phyloP scores from a whole-genome alignment of 208 protist species.

The Trypanosoma theileri region DNA sequence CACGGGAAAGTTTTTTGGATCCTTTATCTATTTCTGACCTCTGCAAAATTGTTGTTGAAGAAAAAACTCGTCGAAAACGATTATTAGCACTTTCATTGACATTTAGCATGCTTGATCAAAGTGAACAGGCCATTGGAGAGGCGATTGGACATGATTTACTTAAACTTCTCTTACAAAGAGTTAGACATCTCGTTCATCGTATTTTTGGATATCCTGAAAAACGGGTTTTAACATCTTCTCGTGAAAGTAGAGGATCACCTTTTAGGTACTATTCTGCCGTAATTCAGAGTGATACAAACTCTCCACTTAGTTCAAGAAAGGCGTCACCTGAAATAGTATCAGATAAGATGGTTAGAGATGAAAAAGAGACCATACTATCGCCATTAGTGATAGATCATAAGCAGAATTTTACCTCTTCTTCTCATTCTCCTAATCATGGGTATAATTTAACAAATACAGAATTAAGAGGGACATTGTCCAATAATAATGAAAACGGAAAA shows the following conservation, averaged over 20 bases:
- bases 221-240: background rate
- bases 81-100: conserved; percentile 75
- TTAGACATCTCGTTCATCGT: conserved; percentile 69
- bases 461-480: background rate
- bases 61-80: conserved; percentile 63
- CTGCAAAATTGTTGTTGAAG: conserved; percentile 63
- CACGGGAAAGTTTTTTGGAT: conserved; percentile 80
- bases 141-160: conserved; percentile 56
- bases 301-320: conserved; percentile 29
- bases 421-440: background rate
- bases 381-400: background rate
- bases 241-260: conserved; percentile 20
- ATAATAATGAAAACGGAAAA: conserved; percentile 5
- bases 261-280: conserved; percentile 31
- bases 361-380: background rate
- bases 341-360: background rate
- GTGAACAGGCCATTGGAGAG: conserved; percentile 70
- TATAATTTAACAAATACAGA: background rate
- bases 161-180: conserved; percentile 57
- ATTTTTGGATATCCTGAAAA: conserved; percentile 50
- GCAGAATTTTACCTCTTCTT: conserved; percentile 4
- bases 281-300: conserved; percentile 32
- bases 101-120: conserved; percentile 84
- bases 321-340: conserved; percentile 29
- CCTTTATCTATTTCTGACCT: conserved; percentile 76